Percentiles rank a stretch among this genome's conserved stretches.
These are phyloP conservation scores for Prosopis cineraria DNA, from an alignment of 306 rosid species.

Conservation along the genomic window DNA sequence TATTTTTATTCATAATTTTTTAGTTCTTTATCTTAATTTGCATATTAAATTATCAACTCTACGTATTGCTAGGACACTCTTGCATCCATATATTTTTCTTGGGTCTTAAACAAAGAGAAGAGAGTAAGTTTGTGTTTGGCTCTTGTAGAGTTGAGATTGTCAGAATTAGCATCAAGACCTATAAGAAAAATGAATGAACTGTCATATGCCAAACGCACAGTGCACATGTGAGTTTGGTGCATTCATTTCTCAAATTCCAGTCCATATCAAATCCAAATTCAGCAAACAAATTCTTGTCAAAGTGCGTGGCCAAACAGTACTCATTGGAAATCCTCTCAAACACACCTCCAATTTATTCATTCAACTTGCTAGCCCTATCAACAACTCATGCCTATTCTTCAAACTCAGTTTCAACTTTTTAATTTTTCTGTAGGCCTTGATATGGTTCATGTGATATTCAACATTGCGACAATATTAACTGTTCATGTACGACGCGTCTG, in stretches of 20 bases:
- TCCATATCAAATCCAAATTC: slow-evolving; percentile 43
- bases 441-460: slow-evolving; percentile 34
- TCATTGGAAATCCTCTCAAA: slow-evolving; percentile 32
- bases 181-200: slow-evolving; percentile 45
- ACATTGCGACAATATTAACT: neutral
- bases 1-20: no score
- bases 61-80: neutral
- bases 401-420: slow-evolving; percentile 1
- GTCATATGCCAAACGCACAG: slow-evolving; percentile 48
- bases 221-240: slow-evolving; percentile 57
- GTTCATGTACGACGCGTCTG: neutral
- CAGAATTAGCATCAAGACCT: slow-evolving; percentile 37
- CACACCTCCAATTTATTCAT: slow-evolving; percentile 5
- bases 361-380: slow-evolving; percentile 31
- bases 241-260: slow-evolving; percentile 40
- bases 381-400: slow-evolving; percentile 18
- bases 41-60: neutral
- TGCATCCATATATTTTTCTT: neutral
- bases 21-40: neutral
- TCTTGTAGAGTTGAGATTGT: slow-evolving; percentile 28
- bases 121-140: neutral
- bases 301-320: slow-evolving; percentile 34
- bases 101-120: neutral
- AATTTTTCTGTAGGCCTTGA: neutral
- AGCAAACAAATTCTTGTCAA: slow-evolving; percentile 32